Conservation (phyloP, 768 basidiomycete species). For the Boletales sp. region DNA sequence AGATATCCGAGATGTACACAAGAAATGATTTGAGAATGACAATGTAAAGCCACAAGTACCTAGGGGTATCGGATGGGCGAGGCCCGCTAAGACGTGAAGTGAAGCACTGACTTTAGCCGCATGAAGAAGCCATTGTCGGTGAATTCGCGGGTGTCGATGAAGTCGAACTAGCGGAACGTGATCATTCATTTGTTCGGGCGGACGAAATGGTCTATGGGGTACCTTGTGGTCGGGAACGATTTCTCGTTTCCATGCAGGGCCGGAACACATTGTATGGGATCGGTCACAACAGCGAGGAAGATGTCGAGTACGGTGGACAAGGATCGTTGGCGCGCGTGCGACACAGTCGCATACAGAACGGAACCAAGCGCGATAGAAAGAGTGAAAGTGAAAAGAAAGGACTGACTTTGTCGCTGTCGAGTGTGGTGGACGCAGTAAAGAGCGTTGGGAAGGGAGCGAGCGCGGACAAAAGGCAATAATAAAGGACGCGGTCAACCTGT, state of each 20-base stretch:
- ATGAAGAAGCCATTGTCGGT: slow-evolving; percentile 82
- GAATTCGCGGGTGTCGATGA: slow-evolving; percentile 91
- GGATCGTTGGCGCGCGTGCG: slow-evolving; percentile 26
- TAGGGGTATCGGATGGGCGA: slow-evolving; percentile 27
- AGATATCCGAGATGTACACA: slow-evolving; percentile 97
- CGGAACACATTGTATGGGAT: slow-evolving; percentile 39
- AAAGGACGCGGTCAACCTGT: neutral
- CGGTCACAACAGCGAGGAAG: slow-evolving; percentile 23
- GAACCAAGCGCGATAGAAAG: slow-evolving; percentile 18
- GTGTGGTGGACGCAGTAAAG: slow-evolving; percentile 11
- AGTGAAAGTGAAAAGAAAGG: slow-evolving; percentile 24
- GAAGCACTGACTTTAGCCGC: slow-evolving; percentile 68
- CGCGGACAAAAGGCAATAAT: slow-evolving; percentile 4
- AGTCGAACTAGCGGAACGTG: slow-evolving; percentile 73
- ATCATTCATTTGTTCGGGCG: slow-evolving; percentile 1
- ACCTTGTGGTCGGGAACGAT: slow-evolving; percentile 98
- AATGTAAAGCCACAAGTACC: slow-evolving; percentile 92
- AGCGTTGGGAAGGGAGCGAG: slow-evolving; percentile 9
- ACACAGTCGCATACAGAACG: slow-evolving; percentile 34
- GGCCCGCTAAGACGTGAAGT: neutral
- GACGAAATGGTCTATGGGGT: slow-evolving; percentile 12
- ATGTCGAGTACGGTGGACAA: slow-evolving; percentile 19
- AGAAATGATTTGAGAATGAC: slow-evolving; percentile 93
- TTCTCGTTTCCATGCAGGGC: slow-evolving; percentile 94
- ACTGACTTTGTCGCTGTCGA: slow-evolving; percentile 4